Evolutionary conservation across 2,329 filamentous ascomycete genomes (phyloP).

Genomic region (Lachnellula subtilissima): DNA sequence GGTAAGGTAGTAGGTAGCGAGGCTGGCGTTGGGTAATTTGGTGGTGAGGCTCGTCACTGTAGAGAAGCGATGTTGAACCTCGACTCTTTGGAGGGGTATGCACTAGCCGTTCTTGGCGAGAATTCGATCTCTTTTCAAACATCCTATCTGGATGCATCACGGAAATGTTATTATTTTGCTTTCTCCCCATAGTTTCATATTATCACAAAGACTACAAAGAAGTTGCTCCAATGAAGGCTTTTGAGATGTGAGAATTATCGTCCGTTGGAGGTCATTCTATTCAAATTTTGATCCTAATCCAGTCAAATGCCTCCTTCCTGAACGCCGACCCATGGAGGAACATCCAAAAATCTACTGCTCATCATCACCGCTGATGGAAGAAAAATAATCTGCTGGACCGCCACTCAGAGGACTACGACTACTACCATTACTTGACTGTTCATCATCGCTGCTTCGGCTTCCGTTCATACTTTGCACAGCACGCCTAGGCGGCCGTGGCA

Average conservation of each 20-base stretch:
- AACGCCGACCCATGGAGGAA: conserved; percentile 8
- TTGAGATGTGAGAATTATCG: too few species aligned
- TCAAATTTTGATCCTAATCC: not conserved
- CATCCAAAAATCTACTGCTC: conserved; percentile 6
- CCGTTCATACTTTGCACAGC: conserved; percentile 26
- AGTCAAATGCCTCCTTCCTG: not conserved
- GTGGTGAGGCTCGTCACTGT: conserved; percentile 9
- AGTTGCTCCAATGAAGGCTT: too few species aligned
- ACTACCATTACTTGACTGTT: conserved; percentile 22
- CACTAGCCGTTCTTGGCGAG: not conserved
- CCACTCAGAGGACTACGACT: conserved; percentile 20
- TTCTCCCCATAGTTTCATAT: too few species aligned
- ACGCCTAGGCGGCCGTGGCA: conserved; percentile 13
- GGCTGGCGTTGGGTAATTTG: conserved; percentile 9
- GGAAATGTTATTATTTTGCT: too few species aligned
- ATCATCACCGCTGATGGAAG: conserved; percentile 4
- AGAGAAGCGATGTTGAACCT: not conserved
- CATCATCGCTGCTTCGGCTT: conserved; percentile 32
- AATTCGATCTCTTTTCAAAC: not conserved
- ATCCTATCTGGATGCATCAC: too few species aligned
- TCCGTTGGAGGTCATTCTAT: not conserved
- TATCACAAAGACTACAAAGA: too few species aligned
- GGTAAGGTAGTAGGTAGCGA: not conserved
- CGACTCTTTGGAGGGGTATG: conserved; percentile 4
- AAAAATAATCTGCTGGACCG: conserved; percentile 21